These are phyloP conservation scores for Pleurotus citrinopileatus DNA, from an alignment of 768 basidiomycete species.

Conservation along the genomic window DNA sequence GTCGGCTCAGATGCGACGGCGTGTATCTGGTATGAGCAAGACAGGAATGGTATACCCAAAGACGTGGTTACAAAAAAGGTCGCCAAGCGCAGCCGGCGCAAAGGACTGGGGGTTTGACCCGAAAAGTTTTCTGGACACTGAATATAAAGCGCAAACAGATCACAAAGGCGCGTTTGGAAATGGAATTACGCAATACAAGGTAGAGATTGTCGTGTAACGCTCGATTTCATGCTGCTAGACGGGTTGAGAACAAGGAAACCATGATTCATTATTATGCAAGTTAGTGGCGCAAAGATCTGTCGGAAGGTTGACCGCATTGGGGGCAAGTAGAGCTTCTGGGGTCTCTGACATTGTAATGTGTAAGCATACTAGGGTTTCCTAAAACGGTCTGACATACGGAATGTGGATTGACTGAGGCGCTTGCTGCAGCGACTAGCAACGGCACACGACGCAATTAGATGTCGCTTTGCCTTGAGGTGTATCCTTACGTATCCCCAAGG, in stretches of 20 bases:
- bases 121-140: background rate
- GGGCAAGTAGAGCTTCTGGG: background rate
- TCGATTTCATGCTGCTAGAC: too few relatives aligned
- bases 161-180: too few relatives aligned
- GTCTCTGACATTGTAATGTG: background rate
- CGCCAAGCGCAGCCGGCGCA: background rate
- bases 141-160: too few relatives aligned
- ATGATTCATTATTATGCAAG: background rate
- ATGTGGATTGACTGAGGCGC: background rate
- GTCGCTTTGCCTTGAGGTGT: background rate
- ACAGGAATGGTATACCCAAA: background rate
- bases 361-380: background rate
- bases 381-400: background rate
- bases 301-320: background rate
- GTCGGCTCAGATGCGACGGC: background rate
- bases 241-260: background rate
- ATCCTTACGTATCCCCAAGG: background rate
- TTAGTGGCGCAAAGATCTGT: too few relatives aligned
- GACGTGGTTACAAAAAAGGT: background rate
- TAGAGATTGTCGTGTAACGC: too few relatives aligned
- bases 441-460: background rate
- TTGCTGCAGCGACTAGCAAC: background rate
- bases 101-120: background rate
- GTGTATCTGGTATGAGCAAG: background rate
- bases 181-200: too few relatives aligned